Base-by-base conservation (phyloP, 73 alveolate species). In the Urostyla sp. region DNA sequence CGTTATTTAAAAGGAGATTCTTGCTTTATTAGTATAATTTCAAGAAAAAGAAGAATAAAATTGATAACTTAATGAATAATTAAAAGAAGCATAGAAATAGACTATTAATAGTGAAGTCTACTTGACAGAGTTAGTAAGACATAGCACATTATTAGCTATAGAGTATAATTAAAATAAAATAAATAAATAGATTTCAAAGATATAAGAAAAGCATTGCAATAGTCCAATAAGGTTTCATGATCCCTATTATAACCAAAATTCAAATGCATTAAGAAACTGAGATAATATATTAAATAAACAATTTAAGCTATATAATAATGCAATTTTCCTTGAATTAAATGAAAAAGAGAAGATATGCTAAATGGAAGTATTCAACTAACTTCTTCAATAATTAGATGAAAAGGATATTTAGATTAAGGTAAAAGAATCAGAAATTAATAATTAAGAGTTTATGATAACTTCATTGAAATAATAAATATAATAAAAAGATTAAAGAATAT, bases 251-350 rank as follows among this genome's bases (percentile, higher is more conserved):
- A n/a, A n/a, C 24, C 44, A 63, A 40, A 63, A 63, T 21, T 43
- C 53, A 20, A 63, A 63, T 36, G 37, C 37, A 11, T 40, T 63
- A 21, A 63, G 61, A 10, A 63, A 63, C 37, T 13, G 60, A 43
- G 79, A 63, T 38, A 57, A 57, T 43, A 37, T 63, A 3, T 50
- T 63, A 11, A 63, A 63, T 43, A 63, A 24, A 63, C 79, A 35
- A 43, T 63, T 63, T 23, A 63, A 63, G 13, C 6, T 63, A 21
- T 63, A 63, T 28, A 63, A 63, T 38, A n/a, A 57, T 7, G 37
- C 37, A 21, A 24, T 63, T 2, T 63, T 23, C 32, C 30, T 63
- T 6, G 79, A 63, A 32, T 40, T 63, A 63, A 63, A 63, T 21
- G 79, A 63, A 24, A 63, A 63, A 31, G 79, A 63, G 44, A 63